These are phyloP conservation scores for Entrophospora sp. DNA, from an alignment of 192 early-diverging fungal species.

Conservation along the genomic window DNA sequence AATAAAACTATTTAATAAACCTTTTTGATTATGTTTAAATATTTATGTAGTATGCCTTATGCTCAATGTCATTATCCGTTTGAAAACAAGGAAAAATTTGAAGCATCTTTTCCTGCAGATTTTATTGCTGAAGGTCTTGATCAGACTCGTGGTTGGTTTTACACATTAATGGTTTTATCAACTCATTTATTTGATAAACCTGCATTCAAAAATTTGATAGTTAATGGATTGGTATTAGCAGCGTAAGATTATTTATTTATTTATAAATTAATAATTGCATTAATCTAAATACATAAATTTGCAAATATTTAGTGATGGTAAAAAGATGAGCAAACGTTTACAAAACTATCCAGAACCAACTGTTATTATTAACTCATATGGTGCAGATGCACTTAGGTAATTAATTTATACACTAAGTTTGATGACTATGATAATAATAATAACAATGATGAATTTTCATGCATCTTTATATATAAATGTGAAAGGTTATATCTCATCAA, in stretches of 20 bases:
- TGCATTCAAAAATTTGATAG: slow-evolving; percentile 96
- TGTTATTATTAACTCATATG: slow-evolving; percentile 74
- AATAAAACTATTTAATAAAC: no score
- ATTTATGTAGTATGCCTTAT: slow-evolving; percentile 98
- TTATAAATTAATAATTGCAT: not conserved
- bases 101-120: slow-evolving; percentile 88
- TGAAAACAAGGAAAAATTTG: slow-evolving; percentile 87
- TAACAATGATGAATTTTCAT: no score
- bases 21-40: no score
- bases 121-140: slow-evolving; percentile 99
- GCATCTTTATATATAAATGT: no score
- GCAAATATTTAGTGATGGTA: slow-evolving; percentile 77
- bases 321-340: slow-evolving; percentile 97
- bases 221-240: slow-evolving; percentile 91
- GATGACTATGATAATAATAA: no score
- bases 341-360: slow-evolving; percentile 98
- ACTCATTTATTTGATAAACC: slow-evolving; percentile 92
- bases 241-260: slow-evolving; percentile 41
- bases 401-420: no score
- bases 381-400: slow-evolving; percentile 86
- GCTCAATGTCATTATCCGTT: slow-evolving; percentile 99
- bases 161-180: slow-evolving; percentile 94
- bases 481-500: slow-evolving; percentile 86
- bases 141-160: slow-evolving; percentile 99
- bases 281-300: no score